These are phyloP conservation scores for Stachybotrys chlorohalonatus DNA, from an alignment of 2,329 filamentous ascomycete genomes.

Conservation along the genomic window DNA sequence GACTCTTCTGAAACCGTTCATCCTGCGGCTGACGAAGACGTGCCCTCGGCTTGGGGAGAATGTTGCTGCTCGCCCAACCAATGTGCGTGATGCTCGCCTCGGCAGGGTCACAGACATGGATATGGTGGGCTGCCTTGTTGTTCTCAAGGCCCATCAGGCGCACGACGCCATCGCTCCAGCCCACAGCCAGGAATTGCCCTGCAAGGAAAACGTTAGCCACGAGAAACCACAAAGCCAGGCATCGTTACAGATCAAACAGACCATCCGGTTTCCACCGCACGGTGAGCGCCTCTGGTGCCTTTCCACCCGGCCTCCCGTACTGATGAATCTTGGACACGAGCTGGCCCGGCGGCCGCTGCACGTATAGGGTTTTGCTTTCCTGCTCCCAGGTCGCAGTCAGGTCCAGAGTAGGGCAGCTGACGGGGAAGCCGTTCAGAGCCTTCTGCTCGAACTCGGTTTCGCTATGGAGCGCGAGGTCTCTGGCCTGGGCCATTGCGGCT, in stretches of 20 bases:
- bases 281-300: constrained; percentile 33
- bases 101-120: constrained; percentile 39
- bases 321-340: constrained; percentile 44
- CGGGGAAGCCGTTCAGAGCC: constrained; percentile 49
- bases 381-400: constrained; percentile 63
- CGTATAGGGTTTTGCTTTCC: constrained; percentile 58
- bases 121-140: constrained; percentile 71
- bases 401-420: constrained; percentile 79
- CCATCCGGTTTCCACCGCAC: constrained; percentile 62
- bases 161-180: constrained; percentile 73
- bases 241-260: constrained; percentile 23
- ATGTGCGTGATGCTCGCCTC: constrained; percentile 40
- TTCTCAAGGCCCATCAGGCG: constrained; percentile 72
- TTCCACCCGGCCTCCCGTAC: constrained; percentile 27
- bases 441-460: constrained; percentile 48
- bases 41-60: constrained; percentile 11
- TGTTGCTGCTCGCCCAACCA: constrained; percentile 40
- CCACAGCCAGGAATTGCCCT: constrained; percentile 73
- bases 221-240: background rate
- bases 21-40: constrained; percentile 1
- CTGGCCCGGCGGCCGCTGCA: constrained; percentile 74
- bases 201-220: constrained; percentile 59
- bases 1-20: constrained; percentile 5
- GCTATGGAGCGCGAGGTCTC: constrained; percentile 38
- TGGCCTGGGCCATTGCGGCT: constrained; percentile 15